Evolutionary conservation across 768 basidiomycete species (phyloP).

Genomic region (Vishniacozyma victoriae): DNA sequence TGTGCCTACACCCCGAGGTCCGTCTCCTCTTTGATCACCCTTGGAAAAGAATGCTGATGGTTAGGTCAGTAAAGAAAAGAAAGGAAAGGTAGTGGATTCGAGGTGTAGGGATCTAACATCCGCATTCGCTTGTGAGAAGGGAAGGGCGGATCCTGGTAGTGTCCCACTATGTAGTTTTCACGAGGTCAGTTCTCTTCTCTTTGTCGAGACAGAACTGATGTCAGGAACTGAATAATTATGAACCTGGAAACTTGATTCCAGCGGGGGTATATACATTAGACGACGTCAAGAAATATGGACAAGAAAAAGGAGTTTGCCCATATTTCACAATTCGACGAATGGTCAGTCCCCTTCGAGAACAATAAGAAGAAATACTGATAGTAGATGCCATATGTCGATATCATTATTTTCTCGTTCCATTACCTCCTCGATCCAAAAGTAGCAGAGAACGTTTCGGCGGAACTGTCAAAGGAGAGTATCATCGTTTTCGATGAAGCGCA

Average conservation of each 20-base stretch:
- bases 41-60: neutral
- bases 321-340: conserved; percentile 94
- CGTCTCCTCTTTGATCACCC: conserved; percentile 4
- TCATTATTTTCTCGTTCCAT: conserved; percentile 98
- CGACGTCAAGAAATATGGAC: conserved; percentile 81
- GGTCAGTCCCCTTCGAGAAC: conserved; percentile 57
- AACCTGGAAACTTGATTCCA: conserved; percentile 74
- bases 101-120: conserved; percentile 93
- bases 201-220: neutral
- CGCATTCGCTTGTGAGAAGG: conserved; percentile 72
- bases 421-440: conserved; percentile 98
- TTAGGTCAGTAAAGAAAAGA: conserved; percentile 95
- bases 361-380: neutral
- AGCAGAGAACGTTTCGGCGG: conserved; percentile 96
- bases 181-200: conserved; percentile 58
- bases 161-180: conserved; percentile 91
- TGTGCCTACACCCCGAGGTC: conserved; percentile 92
- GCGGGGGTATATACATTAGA: conserved; percentile 90
- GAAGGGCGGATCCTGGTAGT: conserved; percentile 76
- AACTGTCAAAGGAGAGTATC: conserved; percentile 94
- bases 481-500: conserved; percentile 99
- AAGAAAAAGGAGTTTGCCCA: conserved; percentile 78
- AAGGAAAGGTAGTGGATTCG: conserved; percentile 94
- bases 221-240: conserved; percentile 74
- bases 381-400: conserved; percentile 92